These are phyloP conservation scores for Linderniella brevidens DNA, from an alignment of 257 asterid genomes.

Conservation along the genomic window DNA sequence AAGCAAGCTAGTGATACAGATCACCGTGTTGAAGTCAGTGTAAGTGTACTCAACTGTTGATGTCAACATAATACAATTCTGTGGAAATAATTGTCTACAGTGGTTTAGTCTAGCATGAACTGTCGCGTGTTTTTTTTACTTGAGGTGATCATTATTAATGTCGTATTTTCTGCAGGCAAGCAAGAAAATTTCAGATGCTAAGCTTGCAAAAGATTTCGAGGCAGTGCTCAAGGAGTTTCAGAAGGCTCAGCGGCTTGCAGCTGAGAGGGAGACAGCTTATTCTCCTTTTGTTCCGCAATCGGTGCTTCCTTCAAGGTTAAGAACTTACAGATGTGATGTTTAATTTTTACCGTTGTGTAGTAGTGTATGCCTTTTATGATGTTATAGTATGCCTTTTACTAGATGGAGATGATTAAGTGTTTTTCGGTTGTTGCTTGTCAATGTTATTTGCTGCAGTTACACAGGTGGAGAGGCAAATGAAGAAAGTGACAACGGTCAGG, in stretches of 20 bases:
- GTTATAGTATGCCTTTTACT: not conserved
- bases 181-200: constrained; percentile 84
- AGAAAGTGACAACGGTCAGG: constrained; percentile 29
- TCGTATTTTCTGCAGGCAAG: constrained; percentile 32
- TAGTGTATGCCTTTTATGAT: not conserved
- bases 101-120: too few species aligned
- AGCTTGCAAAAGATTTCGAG: constrained; percentile 88
- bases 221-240: constrained; percentile 78
- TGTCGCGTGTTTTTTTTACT: too few species aligned
- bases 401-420: not conserved
- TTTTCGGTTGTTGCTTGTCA: not conserved
- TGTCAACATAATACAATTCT: too few species aligned
- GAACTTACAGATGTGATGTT: not conserved
- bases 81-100: too few species aligned
- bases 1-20: constrained; percentile 75
- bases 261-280: constrained; percentile 69
- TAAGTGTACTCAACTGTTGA: constrained; percentile 16
- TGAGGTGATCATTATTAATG: too few species aligned
- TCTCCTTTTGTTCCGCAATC: constrained; percentile 48
- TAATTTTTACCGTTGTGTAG: not conserved
- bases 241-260: constrained; percentile 55
- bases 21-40: constrained; percentile 52
- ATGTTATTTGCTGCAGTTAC: constrained; percentile 29
- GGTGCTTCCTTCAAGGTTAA: constrained; percentile 47
- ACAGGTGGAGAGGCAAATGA: constrained; percentile 41